Conservation (phyloP, 371 early-diverging fungal genomes). For the Mucor indicus region DNA sequence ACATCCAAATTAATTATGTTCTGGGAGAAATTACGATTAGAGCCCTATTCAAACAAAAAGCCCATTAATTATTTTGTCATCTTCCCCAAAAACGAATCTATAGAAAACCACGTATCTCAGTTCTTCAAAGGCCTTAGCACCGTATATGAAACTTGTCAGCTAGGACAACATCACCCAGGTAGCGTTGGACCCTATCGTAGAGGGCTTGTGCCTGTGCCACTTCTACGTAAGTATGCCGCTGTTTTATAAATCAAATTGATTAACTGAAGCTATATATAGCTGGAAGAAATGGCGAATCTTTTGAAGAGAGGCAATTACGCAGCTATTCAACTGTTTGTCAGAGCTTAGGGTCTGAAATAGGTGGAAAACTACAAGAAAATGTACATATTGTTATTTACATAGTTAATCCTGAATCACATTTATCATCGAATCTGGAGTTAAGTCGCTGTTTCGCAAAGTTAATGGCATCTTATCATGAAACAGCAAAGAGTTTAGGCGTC, state of each 20-base stretch:
- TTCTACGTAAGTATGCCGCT: slow-evolving; percentile 34
- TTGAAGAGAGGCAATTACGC: slow-evolving; percentile 40
- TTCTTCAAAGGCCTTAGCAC: slow-evolving; percentile 57
- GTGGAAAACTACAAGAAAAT: slow-evolving; percentile 23
- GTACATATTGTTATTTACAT: slow-evolving; percentile 57
- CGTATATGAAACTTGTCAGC: slow-evolving; percentile 50
- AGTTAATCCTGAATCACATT: slow-evolving; percentile 51
- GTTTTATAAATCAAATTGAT: background rate
- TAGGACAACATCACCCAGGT: slow-evolving; percentile 55
- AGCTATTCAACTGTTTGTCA: slow-evolving; percentile 54
- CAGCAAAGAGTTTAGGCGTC: background rate
- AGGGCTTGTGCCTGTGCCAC: slow-evolving; percentile 49
- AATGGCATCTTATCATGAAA: slow-evolving; percentile 19
- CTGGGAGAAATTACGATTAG: slow-evolving; percentile 63
- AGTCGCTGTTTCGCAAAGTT: slow-evolving; percentile 55
- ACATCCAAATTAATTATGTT: slow-evolving; percentile 52
- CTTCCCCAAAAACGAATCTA: slow-evolving; percentile 47
- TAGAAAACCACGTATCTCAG: slow-evolving; percentile 35
- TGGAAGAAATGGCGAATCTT: slow-evolving; percentile 27
- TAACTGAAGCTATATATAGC: slow-evolving; percentile 7
- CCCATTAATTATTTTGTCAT: slow-evolving; percentile 55
- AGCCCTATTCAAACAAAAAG: slow-evolving; percentile 56
- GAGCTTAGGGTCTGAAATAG: slow-evolving; percentile 43
- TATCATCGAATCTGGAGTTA: slow-evolving; percentile 51
- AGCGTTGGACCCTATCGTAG: slow-evolving; percentile 37